Conservation (phyloP, 495 filamentous ascomycete species). For the Aspergillus wentii region DNA sequence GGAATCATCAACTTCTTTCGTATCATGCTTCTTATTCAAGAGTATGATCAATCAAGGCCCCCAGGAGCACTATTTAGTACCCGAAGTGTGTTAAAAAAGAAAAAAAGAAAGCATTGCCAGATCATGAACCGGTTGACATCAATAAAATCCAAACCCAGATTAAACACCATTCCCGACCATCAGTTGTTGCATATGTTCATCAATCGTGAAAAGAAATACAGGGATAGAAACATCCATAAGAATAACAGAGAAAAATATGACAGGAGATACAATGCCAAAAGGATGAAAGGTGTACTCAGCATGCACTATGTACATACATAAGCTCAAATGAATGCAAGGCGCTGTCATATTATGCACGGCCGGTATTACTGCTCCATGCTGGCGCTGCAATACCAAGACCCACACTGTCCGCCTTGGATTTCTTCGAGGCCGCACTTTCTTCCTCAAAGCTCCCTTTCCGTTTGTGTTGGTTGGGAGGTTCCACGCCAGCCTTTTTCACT, state of each 20-base stretch:
- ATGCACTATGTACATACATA: no score
- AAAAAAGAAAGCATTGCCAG: no score
- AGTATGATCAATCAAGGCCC: no score
- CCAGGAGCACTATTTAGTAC: no score
- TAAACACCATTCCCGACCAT: background rate
- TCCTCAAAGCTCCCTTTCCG: conserved; percentile 50
- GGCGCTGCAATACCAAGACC: conserved; percentile 65
- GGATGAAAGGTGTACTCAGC: no score
- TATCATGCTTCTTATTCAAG: no score
- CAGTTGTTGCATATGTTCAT: conserved; percentile 1
- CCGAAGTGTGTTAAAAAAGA: no score
- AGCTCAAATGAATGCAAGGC: background rate
- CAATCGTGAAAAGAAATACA: conserved; percentile 21
- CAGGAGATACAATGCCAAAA: background rate
- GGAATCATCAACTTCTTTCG: no score
- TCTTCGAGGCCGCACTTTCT: conserved; percentile 50
- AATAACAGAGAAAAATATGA: background rate
- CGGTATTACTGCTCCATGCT: conserved; percentile 24
- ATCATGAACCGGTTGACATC: background rate
- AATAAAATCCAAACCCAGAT: background rate
- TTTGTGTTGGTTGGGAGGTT: conserved; percentile 44
- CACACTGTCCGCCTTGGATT: conserved; percentile 50
- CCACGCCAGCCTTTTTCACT: conserved; percentile 53
- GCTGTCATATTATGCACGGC: conserved; percentile 10
- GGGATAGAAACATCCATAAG: background rate